phyloP scores from a whole-genome alignment of 2,329 filamentous ascomycete species.

The Colletotrichum tabaci region DNA sequence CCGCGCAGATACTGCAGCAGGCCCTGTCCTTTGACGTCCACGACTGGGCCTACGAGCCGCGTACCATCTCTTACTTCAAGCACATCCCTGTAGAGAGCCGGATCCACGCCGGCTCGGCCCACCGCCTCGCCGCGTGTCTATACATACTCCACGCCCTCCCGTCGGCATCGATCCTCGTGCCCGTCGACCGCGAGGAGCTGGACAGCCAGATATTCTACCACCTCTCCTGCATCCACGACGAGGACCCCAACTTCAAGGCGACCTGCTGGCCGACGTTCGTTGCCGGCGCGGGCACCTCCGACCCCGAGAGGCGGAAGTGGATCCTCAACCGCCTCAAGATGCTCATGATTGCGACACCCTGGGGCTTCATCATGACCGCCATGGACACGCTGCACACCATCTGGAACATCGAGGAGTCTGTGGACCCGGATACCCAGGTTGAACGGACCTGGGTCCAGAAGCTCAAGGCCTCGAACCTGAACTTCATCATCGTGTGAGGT shows the following conservation, averaged over 20 bases:
- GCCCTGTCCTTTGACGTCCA: constrained; percentile 59
- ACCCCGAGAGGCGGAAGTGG: constrained; percentile 61
- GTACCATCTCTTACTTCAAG: constrained; percentile 52
- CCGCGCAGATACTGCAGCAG: constrained; percentile 53
- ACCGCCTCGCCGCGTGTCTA: constrained; percentile 61
- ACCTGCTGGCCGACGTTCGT: constrained; percentile 72
- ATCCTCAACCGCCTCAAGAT: constrained; percentile 61
- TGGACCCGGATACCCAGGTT: constrained; percentile 38
- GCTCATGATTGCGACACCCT: constrained; percentile 59
- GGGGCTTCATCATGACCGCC: constrained; percentile 65
- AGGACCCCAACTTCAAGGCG: constrained; percentile 69
- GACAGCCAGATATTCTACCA: constrained; percentile 63
- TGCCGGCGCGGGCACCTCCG: constrained; percentile 66
- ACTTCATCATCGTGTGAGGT: constrained; percentile 60
- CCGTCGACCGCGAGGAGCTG: constrained; percentile 52
- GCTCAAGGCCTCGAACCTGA: constrained; percentile 58
- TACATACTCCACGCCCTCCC: constrained; percentile 61
- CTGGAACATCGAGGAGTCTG: constrained; percentile 53
- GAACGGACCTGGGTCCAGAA: constrained; percentile 60
- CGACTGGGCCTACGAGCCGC: constrained; percentile 57
- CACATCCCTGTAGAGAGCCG: constrained; percentile 54
- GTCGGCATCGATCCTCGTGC: constrained; percentile 48
- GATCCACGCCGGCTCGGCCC: constrained; percentile 58
- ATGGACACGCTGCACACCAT: constrained; percentile 61
- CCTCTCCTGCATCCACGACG: constrained; percentile 62